Percentiles rank a stretch among this genome's conserved stretches.
These are phyloP conservation scores for Leucogyrophana mollusca DNA, from an alignment of 768 basidiomycete species.

Conservation along the genomic window DNA sequence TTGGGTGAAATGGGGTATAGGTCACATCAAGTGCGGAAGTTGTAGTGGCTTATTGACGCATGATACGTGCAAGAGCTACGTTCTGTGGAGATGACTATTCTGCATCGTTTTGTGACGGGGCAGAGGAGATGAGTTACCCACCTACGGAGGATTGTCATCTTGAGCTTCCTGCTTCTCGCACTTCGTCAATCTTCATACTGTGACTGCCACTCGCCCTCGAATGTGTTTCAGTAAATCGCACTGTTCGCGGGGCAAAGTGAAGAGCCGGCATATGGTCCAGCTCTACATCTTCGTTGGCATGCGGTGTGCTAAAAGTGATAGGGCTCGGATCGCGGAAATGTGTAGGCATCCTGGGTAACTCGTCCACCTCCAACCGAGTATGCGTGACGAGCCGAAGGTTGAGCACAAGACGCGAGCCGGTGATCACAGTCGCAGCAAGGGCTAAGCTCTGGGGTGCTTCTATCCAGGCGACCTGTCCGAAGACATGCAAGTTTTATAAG, in stretches of 20 bases:
- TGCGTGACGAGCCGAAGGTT: slow-evolving; percentile 19
- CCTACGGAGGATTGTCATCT: too few relatives aligned
- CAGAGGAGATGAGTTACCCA: too few relatives aligned
- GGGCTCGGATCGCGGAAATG: neutral
- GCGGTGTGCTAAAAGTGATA: neutral
- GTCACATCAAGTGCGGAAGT: slow-evolving; percentile 66
- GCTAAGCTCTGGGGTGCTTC: slow-evolving; percentile 24
- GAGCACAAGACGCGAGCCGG: slow-evolving; percentile 29
- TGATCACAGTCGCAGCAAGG: slow-evolving; percentile 22
- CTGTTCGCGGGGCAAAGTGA: neutral
- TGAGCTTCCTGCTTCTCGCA: too few relatives aligned
- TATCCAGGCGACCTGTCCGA: slow-evolving; percentile 17
- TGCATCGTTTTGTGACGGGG: too few relatives aligned
- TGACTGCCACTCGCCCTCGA: too few relatives aligned
- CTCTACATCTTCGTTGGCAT: neutral
- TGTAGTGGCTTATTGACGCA: too few relatives aligned
- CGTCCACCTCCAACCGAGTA: neutral
- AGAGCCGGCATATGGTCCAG: neutral
- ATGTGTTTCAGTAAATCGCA: neutral
- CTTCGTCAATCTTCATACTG: too few relatives aligned
- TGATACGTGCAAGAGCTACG: too few relatives aligned
- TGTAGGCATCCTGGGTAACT: neutral
- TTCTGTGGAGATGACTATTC: too few relatives aligned
- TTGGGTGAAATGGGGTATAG: slow-evolving; percentile 63
- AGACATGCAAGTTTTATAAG: too few relatives aligned